A percentile compares a stretch with the other conserved stretches of the same genome.
Evolutionary conservation across 441 rosid species (phyloP).

Genomic region (Euphorbia corollata): DNA sequence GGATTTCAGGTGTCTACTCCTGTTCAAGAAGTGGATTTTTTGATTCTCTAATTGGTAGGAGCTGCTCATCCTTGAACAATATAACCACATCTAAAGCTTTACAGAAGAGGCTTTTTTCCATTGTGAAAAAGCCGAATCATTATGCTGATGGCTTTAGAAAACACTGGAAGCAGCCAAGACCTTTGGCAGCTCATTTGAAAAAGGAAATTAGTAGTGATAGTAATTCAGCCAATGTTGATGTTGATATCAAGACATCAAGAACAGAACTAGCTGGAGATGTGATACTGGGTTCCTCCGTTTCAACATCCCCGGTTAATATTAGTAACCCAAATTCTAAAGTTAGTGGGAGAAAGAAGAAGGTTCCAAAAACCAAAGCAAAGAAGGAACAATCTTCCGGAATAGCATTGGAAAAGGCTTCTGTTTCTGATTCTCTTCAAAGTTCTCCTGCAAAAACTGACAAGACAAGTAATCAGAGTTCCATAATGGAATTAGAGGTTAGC

Average conservation of each 20-base stretch:
- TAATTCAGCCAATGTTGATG: slow-evolving; percentile 15
- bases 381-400: slow-evolving; percentile 28
- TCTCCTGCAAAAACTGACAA: slow-evolving; percentile 20
- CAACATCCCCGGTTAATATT: slow-evolving; percentile 22
- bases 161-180: slow-evolving; percentile 37
- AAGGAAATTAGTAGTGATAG: slow-evolving; percentile 17
- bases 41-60: slow-evolving; percentile 21
- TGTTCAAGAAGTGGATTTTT: slow-evolving; percentile 21
- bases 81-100: slow-evolving; percentile 21
- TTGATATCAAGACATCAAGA: slow-evolving; percentile 24
- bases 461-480: slow-evolving; percentile 22
- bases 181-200: slow-evolving; percentile 27
- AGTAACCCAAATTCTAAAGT: slow-evolving; percentile 23
- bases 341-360: slow-evolving; percentile 29
- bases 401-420: slow-evolving; percentile 24
- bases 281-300: slow-evolving; percentile 24
- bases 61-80: slow-evolving; percentile 23
- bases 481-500: slow-evolving; percentile 40
- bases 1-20: slow-evolving; percentile 22
- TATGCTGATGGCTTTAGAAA: slow-evolving; percentile 24
- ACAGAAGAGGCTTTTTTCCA: slow-evolving; percentile 39
- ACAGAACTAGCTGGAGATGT: slow-evolving; percentile 28
- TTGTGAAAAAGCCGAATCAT: slow-evolving; percentile 20
- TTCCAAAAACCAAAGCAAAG: slow-evolving; percentile 38
- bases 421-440: slow-evolving; percentile 20